Percentiles rank a stretch among this genome's conserved stretches.
phyloP scores from a whole-genome alignment of 2,329 filamentous ascomycete species.

The Xylaria sp. region DNA sequence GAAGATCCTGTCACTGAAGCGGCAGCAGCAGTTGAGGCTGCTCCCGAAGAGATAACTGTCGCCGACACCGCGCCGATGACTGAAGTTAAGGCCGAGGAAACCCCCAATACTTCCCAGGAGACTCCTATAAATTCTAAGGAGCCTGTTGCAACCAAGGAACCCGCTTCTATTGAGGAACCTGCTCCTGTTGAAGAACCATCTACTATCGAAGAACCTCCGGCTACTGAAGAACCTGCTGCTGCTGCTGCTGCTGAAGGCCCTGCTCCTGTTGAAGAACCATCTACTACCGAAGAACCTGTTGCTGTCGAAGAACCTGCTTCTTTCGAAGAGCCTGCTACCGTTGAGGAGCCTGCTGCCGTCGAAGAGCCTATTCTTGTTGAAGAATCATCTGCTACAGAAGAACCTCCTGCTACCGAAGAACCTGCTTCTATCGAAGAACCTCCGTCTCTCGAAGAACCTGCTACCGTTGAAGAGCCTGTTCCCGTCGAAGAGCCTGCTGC shows the following conservation, averaged over 20 bases:
- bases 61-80: slow-evolving; percentile 15
- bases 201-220: background rate
- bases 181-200: background rate
- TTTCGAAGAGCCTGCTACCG: background rate
- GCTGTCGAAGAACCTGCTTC: background rate
- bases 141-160: background rate
- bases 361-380: background rate
- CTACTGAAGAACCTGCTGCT: slow-evolving; percentile 7
- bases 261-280: too few species aligned
- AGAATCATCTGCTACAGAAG: background rate
- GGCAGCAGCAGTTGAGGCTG: background rate
- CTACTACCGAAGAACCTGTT: slow-evolving; percentile 10
- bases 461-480: too few species aligned
- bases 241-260: background rate
- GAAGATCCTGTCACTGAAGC: slow-evolving; percentile 8
- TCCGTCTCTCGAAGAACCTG: background rate
- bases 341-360: background rate
- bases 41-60: slow-evolving; percentile 7
- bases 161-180: slow-evolving; percentile 3
- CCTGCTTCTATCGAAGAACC: background rate
- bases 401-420: background rate
- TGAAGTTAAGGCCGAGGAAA: background rate
- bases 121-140: slow-evolving; percentile 6
- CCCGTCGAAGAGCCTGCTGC: too few species aligned
- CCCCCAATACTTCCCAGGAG: slow-evolving; percentile 17